Evolutionary conservation across 352 stramenopile species (phyloP), one percentile per base, ranked within the genome.

Genomic region (Pythium sukuiense): DNA sequence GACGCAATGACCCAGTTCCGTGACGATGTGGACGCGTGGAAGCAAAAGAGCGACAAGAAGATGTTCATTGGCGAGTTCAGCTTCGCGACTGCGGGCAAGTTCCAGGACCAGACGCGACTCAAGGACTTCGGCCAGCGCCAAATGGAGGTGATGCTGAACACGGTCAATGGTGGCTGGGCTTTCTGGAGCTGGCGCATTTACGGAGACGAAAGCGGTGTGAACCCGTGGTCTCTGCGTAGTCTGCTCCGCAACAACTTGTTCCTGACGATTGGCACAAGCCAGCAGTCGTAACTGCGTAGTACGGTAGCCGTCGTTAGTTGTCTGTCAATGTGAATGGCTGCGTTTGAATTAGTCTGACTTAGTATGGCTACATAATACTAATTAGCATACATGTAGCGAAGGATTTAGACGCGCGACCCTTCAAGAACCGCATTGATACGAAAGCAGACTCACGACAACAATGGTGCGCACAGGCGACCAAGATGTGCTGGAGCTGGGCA

Each of bases 141-240:
- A 59, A 79, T 81, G 59, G 65, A 84, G 2, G 79, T 89, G 43
- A 55, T 88, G 16, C 60, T 79, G 1, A 79, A 81, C 67, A 70
- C 78, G 14, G 81, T 74, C 0, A 71, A 72, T 14, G 84, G 76
- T n/a, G 81, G 84, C n/a, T 92, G 72, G 70, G 79, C 84, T 11
- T 92, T 88, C 72, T 92, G 84, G 84, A 83, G 73, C 60, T 90
- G 84, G 84, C 79, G 79, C 33, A 77, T 90, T 50, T 81, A 88
- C 30, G 84, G 73, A 30, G 84, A 90, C 43, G 80, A 90, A 59
- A 77, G 63, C 0, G 73, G 73, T 1, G 65, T 79, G 63, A 85
- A 90, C 49, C 80, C 74, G 58, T 92, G 82, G 83, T 90, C 81
- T 30, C 72, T 90, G 55, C 78, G 80, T 12, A 81, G 67, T 32